phyloP scores from a whole-genome alignment of 1,139 yeast species.

The Kazachstania sp. region DNA sequence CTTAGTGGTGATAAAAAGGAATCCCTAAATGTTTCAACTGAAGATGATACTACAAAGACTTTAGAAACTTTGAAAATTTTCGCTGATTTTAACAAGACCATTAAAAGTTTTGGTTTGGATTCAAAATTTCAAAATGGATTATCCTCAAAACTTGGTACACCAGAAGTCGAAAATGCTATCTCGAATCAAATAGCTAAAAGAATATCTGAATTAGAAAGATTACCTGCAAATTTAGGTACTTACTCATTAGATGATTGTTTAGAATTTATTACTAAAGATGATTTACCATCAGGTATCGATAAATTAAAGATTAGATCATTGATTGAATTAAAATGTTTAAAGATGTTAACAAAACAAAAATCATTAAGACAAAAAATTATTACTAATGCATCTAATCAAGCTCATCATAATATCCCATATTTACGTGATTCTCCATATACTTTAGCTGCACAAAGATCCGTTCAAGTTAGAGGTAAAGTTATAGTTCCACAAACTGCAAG shows the following conservation, averaged over 20 bases:
- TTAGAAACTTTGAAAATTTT: slow-evolving; percentile 26
- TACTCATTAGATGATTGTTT: slow-evolving; percentile 38
- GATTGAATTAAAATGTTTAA: slow-evolving; percentile 74
- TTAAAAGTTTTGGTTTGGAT: slow-evolving; percentile 30
- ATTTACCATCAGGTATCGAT: slow-evolving; percentile 35
- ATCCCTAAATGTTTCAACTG: neutral
- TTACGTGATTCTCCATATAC: slow-evolving; percentile 46
- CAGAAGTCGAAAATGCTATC: slow-evolving; percentile 43
- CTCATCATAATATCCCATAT: slow-evolving; percentile 42
- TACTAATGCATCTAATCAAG: slow-evolving; percentile 54
- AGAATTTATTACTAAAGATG: slow-evolving; percentile 37
- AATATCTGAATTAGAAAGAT: slow-evolving; percentile 60
- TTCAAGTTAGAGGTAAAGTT: slow-evolving; percentile 63
- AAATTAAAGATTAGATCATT: slow-evolving; percentile 56
- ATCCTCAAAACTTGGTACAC: slow-evolving; percentile 27
- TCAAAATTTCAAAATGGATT: slow-evolving; percentile 29
- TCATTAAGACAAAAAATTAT: slow-evolving; percentile 69
- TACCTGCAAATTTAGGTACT: slow-evolving; percentile 72
- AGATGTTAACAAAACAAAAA: slow-evolving; percentile 76
- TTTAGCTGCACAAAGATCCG: slow-evolving; percentile 52
- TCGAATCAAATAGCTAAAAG: slow-evolving; percentile 57
- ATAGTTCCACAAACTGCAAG: slow-evolving; percentile 54
- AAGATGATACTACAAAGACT: neutral
- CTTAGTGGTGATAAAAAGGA: slow-evolving; percentile 3
- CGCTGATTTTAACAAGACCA: slow-evolving; percentile 30